Evolutionary conservation across 768 basidiomycete species (phyloP).

Genomic region (Pholiota molesta): DNA sequence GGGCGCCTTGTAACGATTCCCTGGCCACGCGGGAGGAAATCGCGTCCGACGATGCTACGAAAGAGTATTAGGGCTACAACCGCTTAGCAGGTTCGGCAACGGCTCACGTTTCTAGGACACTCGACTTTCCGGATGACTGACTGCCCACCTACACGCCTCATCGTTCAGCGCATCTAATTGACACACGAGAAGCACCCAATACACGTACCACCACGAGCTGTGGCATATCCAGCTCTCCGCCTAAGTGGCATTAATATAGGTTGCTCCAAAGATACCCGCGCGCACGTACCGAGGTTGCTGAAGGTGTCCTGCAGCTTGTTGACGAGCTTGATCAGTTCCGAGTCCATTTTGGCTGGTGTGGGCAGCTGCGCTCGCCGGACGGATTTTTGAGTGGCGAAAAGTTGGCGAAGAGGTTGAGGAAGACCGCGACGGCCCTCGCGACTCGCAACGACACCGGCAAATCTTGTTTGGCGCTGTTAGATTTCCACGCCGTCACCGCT

Average conservation of each 20-base stretch:
- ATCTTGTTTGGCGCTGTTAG: background rate
- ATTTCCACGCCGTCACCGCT: background rate
- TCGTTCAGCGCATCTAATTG: slow-evolving; percentile 16
- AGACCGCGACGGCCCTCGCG: background rate
- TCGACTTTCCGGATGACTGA: slow-evolving; percentile 96
- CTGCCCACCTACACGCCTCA: slow-evolving; percentile 75
- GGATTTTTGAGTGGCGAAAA: background rate
- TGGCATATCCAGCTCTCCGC: slow-evolving; percentile 91
- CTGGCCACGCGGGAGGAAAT: slow-evolving; percentile 85
- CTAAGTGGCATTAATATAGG: slow-evolving; percentile 37
- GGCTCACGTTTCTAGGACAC: slow-evolving; percentile 91
- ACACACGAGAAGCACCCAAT: background rate
- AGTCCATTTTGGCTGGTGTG: slow-evolving; percentile 65
- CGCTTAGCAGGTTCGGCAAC: slow-evolving; percentile 7
- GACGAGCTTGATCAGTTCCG: slow-evolving; percentile 91
- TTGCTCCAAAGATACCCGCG: slow-evolving; percentile 18
- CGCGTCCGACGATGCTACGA: slow-evolving; percentile 87
- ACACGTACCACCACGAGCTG: slow-evolving; percentile 83
- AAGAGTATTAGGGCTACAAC: slow-evolving; percentile 5
- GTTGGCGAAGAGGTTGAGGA: no score
- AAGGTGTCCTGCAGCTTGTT: slow-evolving; percentile 96
- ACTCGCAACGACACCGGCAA: background rate
- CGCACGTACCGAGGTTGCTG: slow-evolving; percentile 74
- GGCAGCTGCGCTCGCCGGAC: background rate
- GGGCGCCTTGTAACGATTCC: slow-evolving; percentile 98